Evolutionary conservation across 495 filamentous ascomycete species (phyloP), one percentile per base, ranked within the genome.

Genomic region (Friedmanniomyces endolithicus): DNA sequence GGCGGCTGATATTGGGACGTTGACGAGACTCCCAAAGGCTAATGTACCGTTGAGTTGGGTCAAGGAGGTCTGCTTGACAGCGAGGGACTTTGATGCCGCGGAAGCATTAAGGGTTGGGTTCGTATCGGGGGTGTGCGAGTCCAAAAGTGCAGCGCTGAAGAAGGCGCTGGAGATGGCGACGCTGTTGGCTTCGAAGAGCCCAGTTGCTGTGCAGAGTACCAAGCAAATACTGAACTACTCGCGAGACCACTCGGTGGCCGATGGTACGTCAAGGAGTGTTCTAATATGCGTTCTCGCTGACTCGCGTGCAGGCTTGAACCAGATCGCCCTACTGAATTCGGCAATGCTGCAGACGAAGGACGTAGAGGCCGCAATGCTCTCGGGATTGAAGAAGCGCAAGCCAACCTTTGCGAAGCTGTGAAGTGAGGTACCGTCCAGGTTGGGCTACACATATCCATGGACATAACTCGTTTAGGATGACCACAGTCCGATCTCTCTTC

Each of bases 201-300:
- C 92, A 0, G 80, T 98, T 22, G 92, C 88, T 0, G 87, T 94
- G 58, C 83, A 90, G 71, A 86, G 88, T 3, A 97, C 92, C 20
- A 98, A 98, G 74, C 85, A 94, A 68, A 64, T 97, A 48, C 65
- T 98, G 67, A 95, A 97, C 69, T 90, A 81, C 63, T 84, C 82
- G 41, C 74, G 88, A 62, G 90, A 94, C 69, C 77, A 87, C 64
- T 72, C 76, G 0, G 81, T 94, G 11, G 77, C 76, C 50, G 88
- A 94, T 63, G 88, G 81, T 85, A 69, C 56, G 78, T 75, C 34
- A 1, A 29, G n/a, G 20, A 48, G 48, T 44, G 6, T 34, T 14
- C 27, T 44, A 20, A 50, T 29, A 12, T 37, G 47, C 12, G 20
- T 4, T 35, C 24, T 43, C 19, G 48, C n/a, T 47, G 41, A 60